These are phyloP conservation scores for Podospora sp. DNA, from an alignment of 495 filamentous ascomycete genomes.

Conservation along the genomic window DNA sequence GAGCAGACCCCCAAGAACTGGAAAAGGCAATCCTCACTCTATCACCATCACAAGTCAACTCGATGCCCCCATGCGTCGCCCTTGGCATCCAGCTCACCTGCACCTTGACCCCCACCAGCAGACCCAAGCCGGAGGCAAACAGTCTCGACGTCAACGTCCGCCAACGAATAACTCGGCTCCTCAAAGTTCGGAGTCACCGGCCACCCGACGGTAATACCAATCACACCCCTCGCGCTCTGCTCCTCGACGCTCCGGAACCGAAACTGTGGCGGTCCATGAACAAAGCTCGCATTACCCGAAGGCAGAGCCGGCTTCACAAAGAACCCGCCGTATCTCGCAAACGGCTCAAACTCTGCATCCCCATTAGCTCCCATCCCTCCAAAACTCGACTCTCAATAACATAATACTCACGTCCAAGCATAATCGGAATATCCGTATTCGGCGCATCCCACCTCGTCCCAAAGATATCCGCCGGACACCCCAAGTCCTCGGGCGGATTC, in stretches of 20 bases:
- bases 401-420: neutral
- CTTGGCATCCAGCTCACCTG: neutral
- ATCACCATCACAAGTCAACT: neutral
- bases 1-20: neutral
- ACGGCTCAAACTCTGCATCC: neutral
- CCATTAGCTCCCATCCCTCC: neutral
- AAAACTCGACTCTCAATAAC: neutral
- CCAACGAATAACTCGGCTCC: neutral
- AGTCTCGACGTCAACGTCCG: neutral
- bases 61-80: neutral
- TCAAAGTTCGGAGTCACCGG: neutral
- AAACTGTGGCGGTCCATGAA: neutral
- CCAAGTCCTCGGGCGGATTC: neutral
- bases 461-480: slow-evolving; percentile 10
- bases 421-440: neutral
- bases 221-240: neutral
- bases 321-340: neutral
- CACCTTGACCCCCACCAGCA: neutral
- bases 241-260: neutral
- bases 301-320: neutral
- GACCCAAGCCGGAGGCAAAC: neutral
- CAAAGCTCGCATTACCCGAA: neutral
- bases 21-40: neutral
- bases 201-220: slow-evolving; percentile 5
- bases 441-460: slow-evolving; percentile 2